Base-by-base conservation (phyloP, 2,329 filamentous ascomycete genomes). In the Diaporthe sp. region DNA sequence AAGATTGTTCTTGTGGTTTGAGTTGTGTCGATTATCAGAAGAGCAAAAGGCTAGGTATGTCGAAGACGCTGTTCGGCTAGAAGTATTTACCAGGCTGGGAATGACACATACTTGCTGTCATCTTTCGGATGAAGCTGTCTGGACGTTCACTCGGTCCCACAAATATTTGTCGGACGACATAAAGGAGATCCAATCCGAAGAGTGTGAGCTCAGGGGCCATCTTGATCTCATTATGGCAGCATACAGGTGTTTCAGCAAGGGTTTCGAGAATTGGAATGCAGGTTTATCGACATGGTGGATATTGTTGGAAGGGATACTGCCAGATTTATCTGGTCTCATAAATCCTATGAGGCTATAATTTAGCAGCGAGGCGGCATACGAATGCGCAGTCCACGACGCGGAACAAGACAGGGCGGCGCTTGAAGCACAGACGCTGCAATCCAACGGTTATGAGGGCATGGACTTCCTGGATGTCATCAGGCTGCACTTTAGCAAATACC, bases 1-100 rank as follows among this genome's bases (percentile, higher is more conserved):
- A 30, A 58, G 30, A 38, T 8, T 58, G 30, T 10, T 12, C 4
- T 35, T 4, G 30, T 58, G 54, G 54, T 58, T 38, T 2, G 3
- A 19, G 17, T 12, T 58, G 6, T 58, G 30, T 22, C 30, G 17
- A 38, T 19, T 58, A 6, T 10, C 54, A 22, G 30, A 58, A 10
- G 54, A 58, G 30, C 15, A 58, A 22, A 9, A 35, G 54, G 30
- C 35, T 33, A 42, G 22, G 17, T 42, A 55, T 9, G n/a, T 35
- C 4, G n/a, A 57, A 55, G 54, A 70, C 50, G 67, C 50, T n/a
- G 47, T 70, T n/a, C 64, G 47, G 4, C 19, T 52, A 33, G 45
- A 33, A 54, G 30, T 69, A 0, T 33, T 25, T 19, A 13, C 45
- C 22, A 25, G 54, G 30, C 30, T 58, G 15, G 54, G 30, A 15